Conservation (phyloP, 768 basidiomycete genomes). For the Porpolomopsis calyptriformis region DNA sequence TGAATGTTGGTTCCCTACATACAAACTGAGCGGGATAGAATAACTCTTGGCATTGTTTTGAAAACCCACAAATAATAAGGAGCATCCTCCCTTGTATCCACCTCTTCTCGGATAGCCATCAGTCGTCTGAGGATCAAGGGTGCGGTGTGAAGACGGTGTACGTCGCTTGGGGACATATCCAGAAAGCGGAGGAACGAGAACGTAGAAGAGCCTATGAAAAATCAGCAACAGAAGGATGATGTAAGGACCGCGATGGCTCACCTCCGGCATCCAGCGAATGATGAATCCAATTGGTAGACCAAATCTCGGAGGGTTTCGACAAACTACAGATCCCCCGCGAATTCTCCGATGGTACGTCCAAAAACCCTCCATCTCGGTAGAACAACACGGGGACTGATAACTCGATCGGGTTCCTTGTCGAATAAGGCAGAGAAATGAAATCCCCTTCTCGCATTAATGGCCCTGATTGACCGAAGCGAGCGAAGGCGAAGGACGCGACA, state of each 20-base stretch:
- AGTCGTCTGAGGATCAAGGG: conserved; percentile 52
- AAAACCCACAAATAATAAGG: conserved; percentile 36
- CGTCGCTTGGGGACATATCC: conserved; percentile 52
- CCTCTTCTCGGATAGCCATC: conserved; percentile 36
- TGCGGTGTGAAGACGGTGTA: conserved; percentile 47
- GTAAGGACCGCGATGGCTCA: conserved; percentile 22
- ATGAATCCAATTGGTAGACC: conserved; percentile 76
- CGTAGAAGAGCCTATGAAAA: conserved; percentile 31
- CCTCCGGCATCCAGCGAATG: conserved; percentile 57
- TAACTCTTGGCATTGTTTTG: no score
- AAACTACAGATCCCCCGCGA: conserved; percentile 39
- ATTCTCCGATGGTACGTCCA: conserved; percentile 52
- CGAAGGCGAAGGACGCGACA: conserved; percentile 84
- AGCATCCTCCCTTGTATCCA: conserved; percentile 26
- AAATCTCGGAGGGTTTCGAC: conserved; percentile 74
- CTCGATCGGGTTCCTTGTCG: conserved; percentile 80
- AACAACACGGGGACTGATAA: conserved; percentile 64
- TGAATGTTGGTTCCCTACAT: conserved; percentile 45
- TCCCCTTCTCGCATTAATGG: conserved; percentile 85
- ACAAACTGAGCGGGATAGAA: background rate
- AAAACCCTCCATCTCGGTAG: conserved; percentile 65
- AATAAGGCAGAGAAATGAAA: conserved; percentile 71
- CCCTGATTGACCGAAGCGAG: conserved; percentile 68
- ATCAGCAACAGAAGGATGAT: background rate
- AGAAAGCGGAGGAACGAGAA: conserved; percentile 77